Evolutionary conservation across 208 protist genomes (phyloP).

Genomic region (Endotrypanum monterogeii): DNA sequence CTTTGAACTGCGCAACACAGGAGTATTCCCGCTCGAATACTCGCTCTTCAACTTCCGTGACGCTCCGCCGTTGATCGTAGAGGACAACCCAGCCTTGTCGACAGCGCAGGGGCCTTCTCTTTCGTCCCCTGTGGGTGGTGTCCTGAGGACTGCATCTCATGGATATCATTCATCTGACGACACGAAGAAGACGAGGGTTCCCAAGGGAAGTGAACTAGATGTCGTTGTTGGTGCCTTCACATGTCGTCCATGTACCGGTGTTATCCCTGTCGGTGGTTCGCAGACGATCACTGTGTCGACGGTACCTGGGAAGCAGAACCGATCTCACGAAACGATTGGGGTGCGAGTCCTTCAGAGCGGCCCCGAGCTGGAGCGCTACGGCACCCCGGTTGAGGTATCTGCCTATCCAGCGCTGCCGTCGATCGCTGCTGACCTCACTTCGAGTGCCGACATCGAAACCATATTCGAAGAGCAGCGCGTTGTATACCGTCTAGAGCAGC

Average conservation of each 20-base stretch:
- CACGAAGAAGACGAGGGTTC: constrained; percentile 27
- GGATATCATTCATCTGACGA: neutral
- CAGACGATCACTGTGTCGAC: constrained; percentile 74
- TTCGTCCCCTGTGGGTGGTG: constrained; percentile 5
- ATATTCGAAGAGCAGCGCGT: constrained; percentile 98
- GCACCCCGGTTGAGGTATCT: constrained; percentile 90
- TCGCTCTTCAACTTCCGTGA: constrained; percentile 81
- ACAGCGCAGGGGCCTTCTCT: neutral
- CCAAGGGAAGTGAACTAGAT: constrained; percentile 34
- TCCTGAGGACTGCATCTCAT: neutral
- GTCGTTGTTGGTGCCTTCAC: constrained; percentile 80
- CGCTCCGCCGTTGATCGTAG: constrained; percentile 7
- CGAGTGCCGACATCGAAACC: constrained; percentile 75
- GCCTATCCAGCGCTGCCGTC: constrained; percentile 94
- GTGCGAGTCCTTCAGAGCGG: constrained; percentile 92
- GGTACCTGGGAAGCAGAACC: constrained; percentile 56
- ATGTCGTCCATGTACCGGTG: constrained; percentile 63
- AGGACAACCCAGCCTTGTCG: neutral
- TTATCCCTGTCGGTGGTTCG: constrained; percentile 64
- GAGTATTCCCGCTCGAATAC: constrained; percentile 83
- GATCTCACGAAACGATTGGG: constrained; percentile 81
- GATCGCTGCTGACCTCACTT: constrained; percentile 89
- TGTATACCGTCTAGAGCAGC: constrained; percentile 79
- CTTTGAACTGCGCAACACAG: constrained; percentile 92
- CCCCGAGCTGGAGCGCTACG: constrained; percentile 60